These are phyloP conservation scores for Cadophora sp. DNA, from an alignment of 2,329 filamentous ascomycete genomes.

Conservation along the genomic window DNA sequence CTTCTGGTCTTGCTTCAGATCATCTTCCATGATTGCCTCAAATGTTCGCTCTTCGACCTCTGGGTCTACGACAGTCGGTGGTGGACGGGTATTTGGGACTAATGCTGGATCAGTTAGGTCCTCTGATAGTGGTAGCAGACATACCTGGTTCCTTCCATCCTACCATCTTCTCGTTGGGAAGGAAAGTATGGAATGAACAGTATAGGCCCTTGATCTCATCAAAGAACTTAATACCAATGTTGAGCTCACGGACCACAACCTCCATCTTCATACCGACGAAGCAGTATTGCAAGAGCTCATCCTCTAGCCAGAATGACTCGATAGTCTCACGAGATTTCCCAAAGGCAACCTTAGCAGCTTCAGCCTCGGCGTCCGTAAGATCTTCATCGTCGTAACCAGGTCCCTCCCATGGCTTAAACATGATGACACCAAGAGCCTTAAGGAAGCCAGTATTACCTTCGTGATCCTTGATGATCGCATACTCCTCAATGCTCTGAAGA, in stretches of 20 bases:
- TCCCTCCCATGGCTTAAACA: constrained; percentile 52
- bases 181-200: constrained; percentile 67
- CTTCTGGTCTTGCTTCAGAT: constrained; percentile 29
- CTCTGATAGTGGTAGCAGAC: constrained; percentile 5
- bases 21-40: constrained; percentile 28
- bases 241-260: constrained; percentile 60
- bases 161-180: constrained; percentile 74
- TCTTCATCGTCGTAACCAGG: constrained; percentile 37
- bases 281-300: constrained; percentile 60
- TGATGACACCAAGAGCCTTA: constrained; percentile 53
- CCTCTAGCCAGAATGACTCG: constrained; percentile 72
- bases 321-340: constrained; percentile 46
- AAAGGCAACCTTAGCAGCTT: constrained; percentile 35
- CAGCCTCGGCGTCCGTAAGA: constrained; percentile 35
- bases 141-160: constrained; percentile 64
- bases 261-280: constrained; percentile 70
- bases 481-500: constrained; percentile 49
- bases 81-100: constrained; percentile 39
- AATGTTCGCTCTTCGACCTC: constrained; percentile 38
- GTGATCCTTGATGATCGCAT: constrained; percentile 51
- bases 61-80: constrained; percentile 43
- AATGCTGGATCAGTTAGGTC: constrained; percentile 8
- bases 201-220: constrained; percentile 61
- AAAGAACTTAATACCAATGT: constrained; percentile 68
- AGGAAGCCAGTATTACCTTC: constrained; percentile 45